phyloP scores from a whole-genome alignment of 257 asterid genomes.

The Solanum ahanhuiri region DNA sequence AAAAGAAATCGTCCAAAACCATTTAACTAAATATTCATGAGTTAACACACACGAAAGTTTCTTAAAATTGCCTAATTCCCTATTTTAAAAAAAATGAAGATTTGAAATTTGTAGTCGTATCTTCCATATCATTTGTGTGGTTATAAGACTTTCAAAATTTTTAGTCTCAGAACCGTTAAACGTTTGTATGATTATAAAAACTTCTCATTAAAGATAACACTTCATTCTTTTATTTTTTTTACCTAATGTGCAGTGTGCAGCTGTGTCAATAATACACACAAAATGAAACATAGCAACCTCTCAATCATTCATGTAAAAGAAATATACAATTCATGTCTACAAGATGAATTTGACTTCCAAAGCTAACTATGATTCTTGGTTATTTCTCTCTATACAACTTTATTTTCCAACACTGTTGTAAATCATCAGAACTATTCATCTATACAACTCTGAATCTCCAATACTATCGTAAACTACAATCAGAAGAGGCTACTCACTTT shows the following conservation, averaged over 20 bases:
- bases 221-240: background rate
- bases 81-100: no score
- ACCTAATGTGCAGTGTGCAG: background rate
- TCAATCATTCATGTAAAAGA: background rate
- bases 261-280: background rate
- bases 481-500: background rate
- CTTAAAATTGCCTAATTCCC: no score
- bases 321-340: background rate
- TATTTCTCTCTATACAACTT: background rate
- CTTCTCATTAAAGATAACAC: background rate
- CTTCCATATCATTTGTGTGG: no score
- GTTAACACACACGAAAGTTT: no score
- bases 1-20: no score
- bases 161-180: background rate
- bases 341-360: background rate
- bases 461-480: background rate
- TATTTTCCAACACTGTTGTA: background rate
- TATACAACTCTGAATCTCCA: background rate
- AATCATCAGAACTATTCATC: background rate
- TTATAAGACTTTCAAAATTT: background rate
- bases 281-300: background rate
- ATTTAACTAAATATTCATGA: no score
- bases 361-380: background rate
- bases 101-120: background rate
- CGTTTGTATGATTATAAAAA: background rate